Percentiles rank a stretch among this genome's conserved stretches.
Evolutionary conservation across 1,139 yeast species (phyloP).

Genomic region (Ogataea hybrid): DNA sequence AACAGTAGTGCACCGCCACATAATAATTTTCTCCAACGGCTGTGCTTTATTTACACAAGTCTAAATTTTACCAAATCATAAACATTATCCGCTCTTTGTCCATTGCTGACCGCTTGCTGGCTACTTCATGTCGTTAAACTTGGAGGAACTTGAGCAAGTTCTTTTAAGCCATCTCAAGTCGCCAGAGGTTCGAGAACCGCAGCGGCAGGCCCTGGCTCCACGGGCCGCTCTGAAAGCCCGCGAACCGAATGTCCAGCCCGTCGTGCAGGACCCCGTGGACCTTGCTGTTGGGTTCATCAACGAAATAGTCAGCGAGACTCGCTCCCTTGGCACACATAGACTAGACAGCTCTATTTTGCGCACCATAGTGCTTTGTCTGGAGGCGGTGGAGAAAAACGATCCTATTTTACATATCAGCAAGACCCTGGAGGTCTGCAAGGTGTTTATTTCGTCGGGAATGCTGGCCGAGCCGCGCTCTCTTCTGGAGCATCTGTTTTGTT

Average conservation of each 20-base stretch:
- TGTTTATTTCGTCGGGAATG: neutral
- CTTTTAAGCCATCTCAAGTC: slow-evolving; percentile 11
- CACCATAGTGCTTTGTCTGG: neutral
- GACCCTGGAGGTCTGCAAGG: slow-evolving; percentile 1
- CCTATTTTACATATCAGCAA: neutral
- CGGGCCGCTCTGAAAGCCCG: slow-evolving; percentile 9
- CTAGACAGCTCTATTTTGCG: neutral
- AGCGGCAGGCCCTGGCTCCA: neutral
- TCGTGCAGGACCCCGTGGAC: slow-evolving; percentile 2
- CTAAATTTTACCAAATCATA: neutral
- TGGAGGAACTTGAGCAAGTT: slow-evolving; percentile 5
- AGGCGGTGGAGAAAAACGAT: neutral
- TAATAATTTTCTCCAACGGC: neutral
- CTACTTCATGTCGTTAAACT: slow-evolving; percentile 2
- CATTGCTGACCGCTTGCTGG: slow-evolving; percentile 1
- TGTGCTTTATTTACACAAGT: slow-evolving; percentile 4
- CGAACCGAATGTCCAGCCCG: slow-evolving; percentile 6
- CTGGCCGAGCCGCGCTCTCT: neutral
- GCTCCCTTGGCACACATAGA: neutral
- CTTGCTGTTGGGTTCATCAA: slow-evolving; percentile 8
- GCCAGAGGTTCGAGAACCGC: neutral
- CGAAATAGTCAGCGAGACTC: neutral
- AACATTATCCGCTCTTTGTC: neutral
- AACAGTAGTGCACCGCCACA: slow-evolving; percentile 33
- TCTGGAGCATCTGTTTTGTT: neutral